Evolutionary conservation across 305 asterid genomes (phyloP), one percentile per base, ranked within the genome.

Genomic region (Fraxinus xanthoxyloides): DNA sequence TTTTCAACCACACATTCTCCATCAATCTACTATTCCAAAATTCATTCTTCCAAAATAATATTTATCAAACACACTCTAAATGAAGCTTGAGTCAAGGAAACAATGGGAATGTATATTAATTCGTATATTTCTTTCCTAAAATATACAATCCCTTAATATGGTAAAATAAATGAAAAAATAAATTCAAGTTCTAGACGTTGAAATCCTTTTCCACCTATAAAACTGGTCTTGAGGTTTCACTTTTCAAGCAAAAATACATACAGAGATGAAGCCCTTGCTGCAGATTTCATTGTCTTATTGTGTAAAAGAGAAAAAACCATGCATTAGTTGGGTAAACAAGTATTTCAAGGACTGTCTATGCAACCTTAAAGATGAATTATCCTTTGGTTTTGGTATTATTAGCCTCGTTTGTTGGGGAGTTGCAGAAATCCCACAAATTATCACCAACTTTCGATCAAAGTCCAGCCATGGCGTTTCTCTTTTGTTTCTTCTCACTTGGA

Each of bases 401-500:
- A 96, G 98, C 79, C 93, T 96, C 4, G 3, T 91, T 1, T 89
- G 84, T 72, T 96, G 98, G 98, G 98, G 91, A 1, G 91, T 96
- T 9, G 98, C 98, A 40, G 99, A 96, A 88, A 90, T 96, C 91
- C 99, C 99, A 13, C 98, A 94, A 86, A 94, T 96, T 54, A 21
- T 92, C 83, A 89, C 98, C 28, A 94, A 96, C 77, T 96, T 92
- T 88, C 80, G 88, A 32, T 80, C 95, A 0, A 94, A 94, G 73
- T 95, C 99, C 61, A 87, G 97, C 87, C 93, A 91, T 79, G 98
- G 99, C 10, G 84, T 95, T 83, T 95, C 99, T 56, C 85, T 94
- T 43, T 0, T 89, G 21, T 94, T 95, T 54, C 98, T 94, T 17
- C 88, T 90, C 86, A 87, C 95, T 81, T 95, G 99, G 99, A 80